These are phyloP conservation scores for Plasmopara viticola DNA, from an alignment of 352 stramenopile species.

Conservation along the genomic window DNA sequence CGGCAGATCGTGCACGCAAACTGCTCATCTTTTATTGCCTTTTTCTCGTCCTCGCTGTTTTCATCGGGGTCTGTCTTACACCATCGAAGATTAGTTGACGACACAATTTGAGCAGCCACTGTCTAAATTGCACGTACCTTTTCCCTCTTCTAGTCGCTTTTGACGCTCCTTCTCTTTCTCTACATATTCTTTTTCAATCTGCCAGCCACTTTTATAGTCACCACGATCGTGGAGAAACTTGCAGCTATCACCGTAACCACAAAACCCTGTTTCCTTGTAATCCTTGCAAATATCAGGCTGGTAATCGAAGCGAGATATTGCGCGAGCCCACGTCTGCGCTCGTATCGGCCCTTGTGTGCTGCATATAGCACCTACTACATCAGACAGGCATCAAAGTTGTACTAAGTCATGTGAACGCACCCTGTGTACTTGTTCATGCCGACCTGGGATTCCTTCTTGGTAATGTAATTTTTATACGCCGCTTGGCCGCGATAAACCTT, in stretches of 20 bases:
- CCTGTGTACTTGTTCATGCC: constrained; percentile 88
- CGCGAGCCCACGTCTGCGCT: constrained; percentile 91
- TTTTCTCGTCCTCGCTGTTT: constrained; percentile 54
- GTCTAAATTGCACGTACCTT: constrained; percentile 21
- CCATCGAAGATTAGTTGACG: neutral
- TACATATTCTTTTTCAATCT: constrained; percentile 95
- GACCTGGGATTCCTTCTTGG: constrained; percentile 83
- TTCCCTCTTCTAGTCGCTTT: constrained; percentile 52
- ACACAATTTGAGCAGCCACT: neutral
- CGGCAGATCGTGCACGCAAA: constrained; percentile 97
- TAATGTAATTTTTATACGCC: constrained; percentile 84
- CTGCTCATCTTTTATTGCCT: constrained; percentile 69
- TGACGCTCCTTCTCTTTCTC: constrained; percentile 88
- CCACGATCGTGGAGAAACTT: constrained; percentile 99
- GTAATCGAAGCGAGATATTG: constrained; percentile 97
- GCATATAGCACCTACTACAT: constrained; percentile 2
- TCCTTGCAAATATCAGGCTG: constrained; percentile 98
- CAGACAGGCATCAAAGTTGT: neutral
- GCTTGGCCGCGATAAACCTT: constrained; percentile 81
- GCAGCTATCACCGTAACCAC: constrained; percentile 94
- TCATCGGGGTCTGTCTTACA: constrained; percentile 31
- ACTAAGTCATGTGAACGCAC: constrained; percentile 19
- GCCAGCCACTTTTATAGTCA: constrained; percentile 97
- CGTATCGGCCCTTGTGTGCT: constrained; percentile 92
- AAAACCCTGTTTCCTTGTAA: constrained; percentile 99